These are phyloP conservation scores for Helichrysum umbraculigerum DNA, from an alignment of 129 eudicot species.

Conservation along the genomic window DNA sequence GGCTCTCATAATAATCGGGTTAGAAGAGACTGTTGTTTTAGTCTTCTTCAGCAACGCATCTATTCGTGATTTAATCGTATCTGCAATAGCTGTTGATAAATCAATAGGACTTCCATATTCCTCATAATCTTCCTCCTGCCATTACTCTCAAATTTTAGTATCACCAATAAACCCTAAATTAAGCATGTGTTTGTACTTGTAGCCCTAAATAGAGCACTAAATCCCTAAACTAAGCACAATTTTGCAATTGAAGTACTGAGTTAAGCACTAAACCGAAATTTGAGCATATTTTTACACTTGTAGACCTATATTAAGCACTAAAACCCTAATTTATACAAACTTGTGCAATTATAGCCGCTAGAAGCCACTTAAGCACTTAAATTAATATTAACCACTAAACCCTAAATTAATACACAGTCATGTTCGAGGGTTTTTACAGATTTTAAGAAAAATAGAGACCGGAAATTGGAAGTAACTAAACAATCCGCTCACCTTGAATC, in stretches of 20 bases:
- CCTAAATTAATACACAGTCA: not conserved
- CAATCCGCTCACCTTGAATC: no score
- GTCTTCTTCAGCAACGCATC: constrained; percentile 70
- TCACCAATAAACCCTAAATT: constrained; percentile 2
- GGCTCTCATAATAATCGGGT: constrained; percentile 93
- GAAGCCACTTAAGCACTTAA: not conserved
- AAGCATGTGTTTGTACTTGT: not conserved
- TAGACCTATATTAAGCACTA: no score
- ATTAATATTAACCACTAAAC: constrained; percentile 1
- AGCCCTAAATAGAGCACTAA: not conserved
- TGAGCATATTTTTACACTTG: no score
- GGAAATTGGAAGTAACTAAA: no score
- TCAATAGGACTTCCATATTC: constrained; percentile 76
- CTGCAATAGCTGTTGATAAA: constrained; percentile 71
- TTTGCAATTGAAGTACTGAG: not conserved
- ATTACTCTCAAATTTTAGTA: constrained; percentile 21
- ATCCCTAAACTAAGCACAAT: not conserved
- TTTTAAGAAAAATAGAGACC: no score
- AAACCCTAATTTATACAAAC: not conserved
- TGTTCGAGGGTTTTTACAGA: no score
- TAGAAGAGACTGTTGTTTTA: constrained; percentile 76
- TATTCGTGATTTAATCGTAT: constrained; percentile 77
- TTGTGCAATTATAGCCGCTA: no score
- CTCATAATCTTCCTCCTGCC: constrained; percentile 90
- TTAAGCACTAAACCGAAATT: no score